Conservation (phyloP, 129 eudicot genomes). For the Saposhnikovia divaricata region DNA sequence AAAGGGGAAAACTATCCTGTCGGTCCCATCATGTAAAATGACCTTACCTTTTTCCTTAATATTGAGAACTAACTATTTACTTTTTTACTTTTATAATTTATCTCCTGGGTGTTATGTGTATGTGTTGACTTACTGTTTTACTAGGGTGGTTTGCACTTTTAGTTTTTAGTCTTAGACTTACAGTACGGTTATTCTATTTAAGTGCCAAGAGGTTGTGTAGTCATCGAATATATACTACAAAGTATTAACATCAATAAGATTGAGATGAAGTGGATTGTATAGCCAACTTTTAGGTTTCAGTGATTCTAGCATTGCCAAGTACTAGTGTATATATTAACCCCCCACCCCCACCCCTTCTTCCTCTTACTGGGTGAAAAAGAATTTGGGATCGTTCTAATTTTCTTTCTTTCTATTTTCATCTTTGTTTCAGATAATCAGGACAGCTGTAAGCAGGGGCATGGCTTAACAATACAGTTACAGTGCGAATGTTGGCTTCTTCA, state of each 20-base stretch:
- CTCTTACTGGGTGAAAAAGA: too few species aligned
- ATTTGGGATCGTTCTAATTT: not conserved
- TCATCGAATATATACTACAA: not conserved
- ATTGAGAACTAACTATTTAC: not conserved
- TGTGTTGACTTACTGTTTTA: not conserved
- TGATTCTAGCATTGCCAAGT: too few species aligned
- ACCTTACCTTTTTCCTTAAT: not conserved
- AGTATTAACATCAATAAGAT: not conserved
- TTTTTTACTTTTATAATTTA: not conserved
- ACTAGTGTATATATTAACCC: too few species aligned
- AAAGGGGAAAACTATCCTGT: constrained; percentile 72
- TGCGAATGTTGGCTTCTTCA: not conserved
- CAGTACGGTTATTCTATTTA: not conserved
- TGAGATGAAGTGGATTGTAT: not conserved
- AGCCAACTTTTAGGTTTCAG: too few species aligned
- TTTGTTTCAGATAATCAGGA: constrained; percentile 91
- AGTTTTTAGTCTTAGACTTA: not conserved
- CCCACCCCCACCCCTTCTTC: too few species aligned
- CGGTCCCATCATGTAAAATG: constrained; percentile 94
- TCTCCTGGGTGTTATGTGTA: too few species aligned
- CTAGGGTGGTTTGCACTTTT: not conserved
- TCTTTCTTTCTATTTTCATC: constrained; percentile 37
- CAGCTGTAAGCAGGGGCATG: constrained; percentile 87
- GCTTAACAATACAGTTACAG: constrained; percentile 33
- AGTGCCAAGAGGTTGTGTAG: not conserved